Percentiles rank a stretch among this genome's conserved stretches.
phyloP scores from a whole-genome alignment of 2,329 filamentous ascomycete species.

The Pseudocercospora crystallina region DNA sequence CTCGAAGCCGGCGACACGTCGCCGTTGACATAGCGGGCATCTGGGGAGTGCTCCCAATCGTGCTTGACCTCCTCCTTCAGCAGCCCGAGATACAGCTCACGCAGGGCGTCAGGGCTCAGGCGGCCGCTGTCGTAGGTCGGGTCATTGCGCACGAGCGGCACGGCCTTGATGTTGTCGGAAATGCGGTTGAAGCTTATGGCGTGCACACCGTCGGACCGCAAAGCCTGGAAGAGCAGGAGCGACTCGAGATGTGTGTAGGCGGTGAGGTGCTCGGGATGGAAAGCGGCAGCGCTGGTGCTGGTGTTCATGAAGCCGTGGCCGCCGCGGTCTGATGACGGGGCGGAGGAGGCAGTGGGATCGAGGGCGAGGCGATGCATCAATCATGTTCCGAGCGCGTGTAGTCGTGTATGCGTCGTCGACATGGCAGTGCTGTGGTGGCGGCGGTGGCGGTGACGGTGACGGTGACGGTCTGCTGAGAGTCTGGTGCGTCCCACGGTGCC shows the following conservation, averaged over 20 bases:
- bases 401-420: too few relatives aligned
- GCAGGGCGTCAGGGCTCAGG: slow-evolving; percentile 73
- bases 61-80: slow-evolving; percentile 69
- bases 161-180: slow-evolving; percentile 71
- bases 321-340: too few relatives aligned
- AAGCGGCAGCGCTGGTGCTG: slow-evolving; percentile 1
- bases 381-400: too few relatives aligned
- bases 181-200: slow-evolving; percentile 67
- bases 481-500: too few relatives aligned
- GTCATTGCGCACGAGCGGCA: slow-evolving; percentile 69
- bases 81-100: slow-evolving; percentile 73
- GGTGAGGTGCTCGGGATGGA: slow-evolving; percentile 41
- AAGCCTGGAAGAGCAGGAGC: slow-evolving; percentile 78
- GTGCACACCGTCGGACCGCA: slow-evolving; percentile 67
- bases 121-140: slow-evolving; percentile 70
- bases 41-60: slow-evolving; percentile 33
- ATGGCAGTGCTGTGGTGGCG: too few relatives aligned
- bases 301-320: background rate
- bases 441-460: too few relatives aligned
- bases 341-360: too few relatives aligned
- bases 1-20: slow-evolving; percentile 55
- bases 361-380: too few relatives aligned
- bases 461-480: too few relatives aligned
- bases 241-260: slow-evolving; percentile 83
- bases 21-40: slow-evolving; percentile 39